phyloP scores from a whole-genome alignment of 2,329 filamentous ascomycete genomes.

The Arachnomyces sp. region DNA sequence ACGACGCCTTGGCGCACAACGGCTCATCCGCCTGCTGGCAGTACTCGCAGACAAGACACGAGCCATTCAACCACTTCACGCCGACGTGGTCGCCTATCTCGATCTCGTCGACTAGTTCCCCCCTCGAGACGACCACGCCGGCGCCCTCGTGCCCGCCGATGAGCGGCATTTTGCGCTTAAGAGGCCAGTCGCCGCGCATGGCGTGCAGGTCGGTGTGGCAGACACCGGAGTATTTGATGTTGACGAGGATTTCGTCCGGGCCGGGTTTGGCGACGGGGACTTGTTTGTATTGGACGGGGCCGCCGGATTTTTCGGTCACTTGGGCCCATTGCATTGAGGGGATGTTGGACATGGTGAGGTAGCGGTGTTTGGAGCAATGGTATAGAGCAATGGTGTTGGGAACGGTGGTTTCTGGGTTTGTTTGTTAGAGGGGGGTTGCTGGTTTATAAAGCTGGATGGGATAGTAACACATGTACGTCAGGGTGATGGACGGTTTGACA shows the following conservation, averaged over 20 bases:
- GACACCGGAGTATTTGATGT: slow-evolving; percentile 83
- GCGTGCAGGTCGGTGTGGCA: slow-evolving; percentile 82
- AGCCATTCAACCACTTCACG: slow-evolving; percentile 87
- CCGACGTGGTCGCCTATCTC: slow-evolving; percentile 78
- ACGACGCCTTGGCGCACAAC: slow-evolving; percentile 63
- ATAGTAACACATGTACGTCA: no score
- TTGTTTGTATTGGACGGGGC: slow-evolving; percentile 47
- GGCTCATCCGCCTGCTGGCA: slow-evolving; percentile 76
- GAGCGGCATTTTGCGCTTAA: slow-evolving; percentile 71
- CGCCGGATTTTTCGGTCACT: slow-evolving; percentile 74
- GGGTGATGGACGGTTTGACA: no score
- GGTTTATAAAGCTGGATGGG: no score
- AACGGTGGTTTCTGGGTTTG: slow-evolving; percentile 1
- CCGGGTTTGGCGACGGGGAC: slow-evolving; percentile 75
- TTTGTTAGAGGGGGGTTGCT: no score
- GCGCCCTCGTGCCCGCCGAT: slow-evolving; percentile 76
- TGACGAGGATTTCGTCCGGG: slow-evolving; percentile 83
- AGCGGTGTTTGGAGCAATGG: slow-evolving; percentile 4
- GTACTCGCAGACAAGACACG: slow-evolving; percentile 74
- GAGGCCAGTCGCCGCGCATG: slow-evolving; percentile 82
- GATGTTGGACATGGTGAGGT: slow-evolving; percentile 40
- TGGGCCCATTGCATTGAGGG: slow-evolving; percentile 86
- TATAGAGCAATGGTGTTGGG: slow-evolving; percentile 9
- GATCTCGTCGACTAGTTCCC: slow-evolving; percentile 67
- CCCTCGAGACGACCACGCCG: slow-evolving; percentile 71